Conservation (phyloP, 805 yeast genomes). For the Torulaspora delbrueckii region DNA sequence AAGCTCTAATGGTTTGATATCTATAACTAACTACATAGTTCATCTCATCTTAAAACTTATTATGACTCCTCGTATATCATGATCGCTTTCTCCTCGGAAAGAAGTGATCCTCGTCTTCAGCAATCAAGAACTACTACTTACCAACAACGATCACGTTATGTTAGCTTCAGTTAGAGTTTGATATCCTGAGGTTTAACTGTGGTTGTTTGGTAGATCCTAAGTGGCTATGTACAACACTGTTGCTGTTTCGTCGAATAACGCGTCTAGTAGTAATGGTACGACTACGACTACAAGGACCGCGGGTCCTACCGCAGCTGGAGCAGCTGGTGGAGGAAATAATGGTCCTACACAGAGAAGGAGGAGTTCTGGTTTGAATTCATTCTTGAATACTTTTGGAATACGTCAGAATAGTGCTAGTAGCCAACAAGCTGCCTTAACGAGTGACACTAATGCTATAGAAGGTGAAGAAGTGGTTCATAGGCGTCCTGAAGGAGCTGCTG, state of each 20-base stretch:
- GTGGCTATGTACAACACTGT: constrained; percentile 11
- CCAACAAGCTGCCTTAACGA: constrained; percentile 1
- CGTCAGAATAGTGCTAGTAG: constrained; percentile 17
- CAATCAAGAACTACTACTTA: neutral
- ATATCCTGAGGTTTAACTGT: neutral
- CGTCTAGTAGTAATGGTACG: constrained; percentile 6
- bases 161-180: neutral
- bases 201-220: neutral
- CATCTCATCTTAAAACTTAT: neutral
- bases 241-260: constrained; percentile 9
- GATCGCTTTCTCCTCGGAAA: neutral
- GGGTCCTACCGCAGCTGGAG: constrained; percentile 1
- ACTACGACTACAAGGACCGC: constrained; percentile 3
- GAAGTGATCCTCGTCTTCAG: neutral
- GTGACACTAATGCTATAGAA: neutral
- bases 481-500: constrained; percentile 3
- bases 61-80: neutral
- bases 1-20: constrained; percentile 11
- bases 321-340: constrained; percentile 1
- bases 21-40: neutral
- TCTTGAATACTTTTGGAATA: constrained; percentile 30
- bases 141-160: neutral
- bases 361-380: constrained; percentile 27
- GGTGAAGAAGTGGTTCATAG: neutral
- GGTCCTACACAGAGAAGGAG: constrained; percentile 16